These are phyloP conservation scores for Botrytis medusae DNA, from an alignment of 2,329 filamentous ascomycete genomes.

Conservation along the genomic window DNA sequence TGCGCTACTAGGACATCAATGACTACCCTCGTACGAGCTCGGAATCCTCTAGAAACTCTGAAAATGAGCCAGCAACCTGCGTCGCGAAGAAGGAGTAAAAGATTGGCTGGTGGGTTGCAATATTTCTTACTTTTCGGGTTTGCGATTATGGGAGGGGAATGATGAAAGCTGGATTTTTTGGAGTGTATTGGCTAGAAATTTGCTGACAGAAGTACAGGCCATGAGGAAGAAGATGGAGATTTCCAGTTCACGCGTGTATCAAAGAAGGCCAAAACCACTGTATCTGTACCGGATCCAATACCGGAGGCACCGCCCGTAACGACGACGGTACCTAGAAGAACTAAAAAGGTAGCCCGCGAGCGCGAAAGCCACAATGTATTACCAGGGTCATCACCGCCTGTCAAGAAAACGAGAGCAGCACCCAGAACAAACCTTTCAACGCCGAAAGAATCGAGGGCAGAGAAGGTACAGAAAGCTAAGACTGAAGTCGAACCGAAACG, in stretches of 20 bases:
- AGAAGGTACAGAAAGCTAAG: conserved; percentile 5
- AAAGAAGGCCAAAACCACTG: conserved; percentile 61
- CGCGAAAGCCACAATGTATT: conserved; percentile 39
- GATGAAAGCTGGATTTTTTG: conserved; percentile 7
- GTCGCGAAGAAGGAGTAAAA: conserved; percentile 60
- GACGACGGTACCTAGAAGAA: conserved; percentile 41
- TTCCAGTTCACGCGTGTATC: conserved; percentile 71
- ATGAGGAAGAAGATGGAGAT: conserved; percentile 75
- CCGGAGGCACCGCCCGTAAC: conserved; percentile 44
- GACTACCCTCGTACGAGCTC: conserved; percentile 66
- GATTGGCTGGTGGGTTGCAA: conserved; percentile 57
- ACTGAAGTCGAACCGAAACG: conserved; percentile 41
- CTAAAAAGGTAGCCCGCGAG: conserved; percentile 41
- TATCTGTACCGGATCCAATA: conserved; percentile 26
- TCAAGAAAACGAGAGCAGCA: conserved; percentile 44
- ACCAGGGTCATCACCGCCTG: conserved; percentile 28
- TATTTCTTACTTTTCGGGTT: conserved; percentile 14
- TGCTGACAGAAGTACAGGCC: conserved; percentile 42
- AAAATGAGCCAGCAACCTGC: conserved; percentile 64
- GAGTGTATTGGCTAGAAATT: conserved; percentile 8
- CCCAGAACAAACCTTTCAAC: conserved; percentile 4
- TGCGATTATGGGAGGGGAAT: conserved; percentile 17
- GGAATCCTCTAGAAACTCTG: conserved; percentile 64
- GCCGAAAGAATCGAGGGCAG: conserved; percentile 10
- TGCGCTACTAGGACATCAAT: conserved; percentile 52